Conservation (phyloP, 2,329 filamentous ascomycete species). For the Esteya vermicola region DNA sequence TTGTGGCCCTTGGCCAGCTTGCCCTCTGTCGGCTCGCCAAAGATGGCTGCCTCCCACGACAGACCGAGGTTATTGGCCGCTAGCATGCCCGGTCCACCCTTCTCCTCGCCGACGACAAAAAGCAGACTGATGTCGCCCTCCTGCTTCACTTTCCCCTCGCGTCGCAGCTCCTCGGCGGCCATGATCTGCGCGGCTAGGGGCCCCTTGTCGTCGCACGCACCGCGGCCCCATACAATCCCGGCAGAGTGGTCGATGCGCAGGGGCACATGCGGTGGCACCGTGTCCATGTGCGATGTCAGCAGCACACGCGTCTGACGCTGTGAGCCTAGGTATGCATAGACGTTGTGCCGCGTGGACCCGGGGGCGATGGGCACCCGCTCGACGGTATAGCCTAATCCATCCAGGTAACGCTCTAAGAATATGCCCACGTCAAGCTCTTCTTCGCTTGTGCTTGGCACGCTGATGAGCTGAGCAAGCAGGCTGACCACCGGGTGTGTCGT, state of each 20-base stretch:
- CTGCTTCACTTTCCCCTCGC: neutral
- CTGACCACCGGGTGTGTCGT: neutral
- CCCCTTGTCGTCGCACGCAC: neutral
- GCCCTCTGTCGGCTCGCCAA: slow-evolving; percentile 1
- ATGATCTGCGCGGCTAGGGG: neutral
- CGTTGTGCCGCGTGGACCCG: neutral
- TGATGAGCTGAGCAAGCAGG: neutral
- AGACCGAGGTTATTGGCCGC: neutral
- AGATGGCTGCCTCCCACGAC: neutral
- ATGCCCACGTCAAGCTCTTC: neutral
- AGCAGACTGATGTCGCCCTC: neutral
- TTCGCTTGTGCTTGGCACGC: neutral
- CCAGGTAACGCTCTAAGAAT: neutral
- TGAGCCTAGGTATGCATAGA: neutral
- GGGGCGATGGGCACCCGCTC: neutral
- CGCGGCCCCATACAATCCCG: neutral
- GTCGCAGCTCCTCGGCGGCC: neutral
- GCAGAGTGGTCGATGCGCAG: neutral
- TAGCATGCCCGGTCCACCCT: neutral
- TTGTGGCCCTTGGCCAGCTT: neutral
- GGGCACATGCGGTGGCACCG: neutral
- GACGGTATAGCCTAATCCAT: neutral
- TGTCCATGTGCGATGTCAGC: neutral
- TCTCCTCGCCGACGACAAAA: neutral
- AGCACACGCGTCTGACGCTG: neutral